Conservation (phyloP, 2,329 filamentous ascomycete genomes). For the Botrytis fabae region DNA sequence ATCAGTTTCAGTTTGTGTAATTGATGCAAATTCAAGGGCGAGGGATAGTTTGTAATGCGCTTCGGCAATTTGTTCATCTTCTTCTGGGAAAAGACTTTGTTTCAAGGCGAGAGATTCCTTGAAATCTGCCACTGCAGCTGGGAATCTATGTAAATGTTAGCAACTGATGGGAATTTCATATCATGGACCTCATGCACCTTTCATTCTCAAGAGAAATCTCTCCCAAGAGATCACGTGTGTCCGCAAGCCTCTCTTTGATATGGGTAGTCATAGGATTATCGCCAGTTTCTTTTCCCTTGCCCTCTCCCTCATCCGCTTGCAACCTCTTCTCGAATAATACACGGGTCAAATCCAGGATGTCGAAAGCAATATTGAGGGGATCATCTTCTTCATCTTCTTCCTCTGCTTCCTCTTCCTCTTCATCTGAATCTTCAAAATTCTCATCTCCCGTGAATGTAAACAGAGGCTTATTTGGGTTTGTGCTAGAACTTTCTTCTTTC, state of each 20-base stretch:
- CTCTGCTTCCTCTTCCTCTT: conserved; percentile 60
- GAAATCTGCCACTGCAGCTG: conserved; percentile 82
- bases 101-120: conserved; percentile 77
- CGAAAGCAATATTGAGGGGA: conserved; percentile 75
- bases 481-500: conserved; percentile 41
- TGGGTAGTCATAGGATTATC: conserved; percentile 51
- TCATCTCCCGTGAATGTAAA: conserved; percentile 96
- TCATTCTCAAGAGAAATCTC: conserved; percentile 98
- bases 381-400: conserved; percentile 51
- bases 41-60: conserved; percentile 96
- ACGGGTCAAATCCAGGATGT: conserved; percentile 79
- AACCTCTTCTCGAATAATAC: conserved; percentile 62
- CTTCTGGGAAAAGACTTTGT: conserved; percentile 72
- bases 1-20: conserved; percentile 58
- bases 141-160: conserved; percentile 56
- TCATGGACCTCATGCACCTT: conserved; percentile 49
- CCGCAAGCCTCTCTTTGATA: conserved; percentile 73
- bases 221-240: conserved; percentile 89
- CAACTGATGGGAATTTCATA: background rate
- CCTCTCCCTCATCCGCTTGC: conserved; percentile 45
- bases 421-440: conserved; percentile 83
- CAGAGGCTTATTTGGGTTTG: conserved; percentile 65
- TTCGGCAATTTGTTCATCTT: conserved; percentile 86
- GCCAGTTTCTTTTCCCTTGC: conserved; percentile 49
- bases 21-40: conserved; percentile 88